Conservation (phyloP, 2,329 filamentous ascomycete genomes). For the Tolypocladium sp. region DNA sequence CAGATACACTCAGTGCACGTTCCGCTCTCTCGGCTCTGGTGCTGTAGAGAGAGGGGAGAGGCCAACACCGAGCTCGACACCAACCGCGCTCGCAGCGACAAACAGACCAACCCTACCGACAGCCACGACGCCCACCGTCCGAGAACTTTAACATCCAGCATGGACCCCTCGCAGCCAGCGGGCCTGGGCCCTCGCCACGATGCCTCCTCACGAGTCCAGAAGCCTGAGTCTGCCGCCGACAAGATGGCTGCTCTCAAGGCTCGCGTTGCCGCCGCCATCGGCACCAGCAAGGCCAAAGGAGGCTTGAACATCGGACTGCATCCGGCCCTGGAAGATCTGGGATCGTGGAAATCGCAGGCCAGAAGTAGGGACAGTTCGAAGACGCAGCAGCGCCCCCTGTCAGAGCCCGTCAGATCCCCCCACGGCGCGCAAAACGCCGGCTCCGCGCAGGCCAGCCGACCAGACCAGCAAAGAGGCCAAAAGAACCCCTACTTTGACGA, state of each 20-base stretch:
- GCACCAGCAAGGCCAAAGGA: slow-evolving; percentile 48
- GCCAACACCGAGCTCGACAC: neutral
- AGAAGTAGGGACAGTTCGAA: slow-evolving; percentile 24
- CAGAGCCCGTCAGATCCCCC: slow-evolving; percentile 7
- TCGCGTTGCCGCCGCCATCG: slow-evolving; percentile 67
- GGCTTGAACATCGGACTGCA: slow-evolving; percentile 70
- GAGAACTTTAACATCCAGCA: slow-evolving; percentile 11
- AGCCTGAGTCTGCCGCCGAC: slow-evolving; percentile 50
- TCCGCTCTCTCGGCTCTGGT: neutral
- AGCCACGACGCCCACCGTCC: neutral
- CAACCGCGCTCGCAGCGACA: neutral
- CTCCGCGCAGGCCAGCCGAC: slow-evolving; percentile 5
- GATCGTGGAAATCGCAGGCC: slow-evolving; percentile 32
- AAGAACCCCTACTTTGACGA: slow-evolving; percentile 77
- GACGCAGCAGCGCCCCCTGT: slow-evolving; percentile 7
- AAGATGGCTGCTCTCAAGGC: slow-evolving; percentile 70
- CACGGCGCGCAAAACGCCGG: slow-evolving; percentile 7
- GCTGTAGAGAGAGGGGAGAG: neutral
- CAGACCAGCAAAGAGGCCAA: slow-evolving; percentile 1
- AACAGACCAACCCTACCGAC: neutral
- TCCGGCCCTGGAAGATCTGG: slow-evolving; percentile 58
- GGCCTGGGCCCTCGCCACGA: slow-evolving; percentile 50
- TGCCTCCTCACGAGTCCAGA: slow-evolving; percentile 42
- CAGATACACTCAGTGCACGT: neutral
- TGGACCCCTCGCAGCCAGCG: slow-evolving; percentile 43